Evolutionary conservation across 495 filamentous ascomycete species (phyloP), one percentile per base, ranked within the genome.

Genomic region (Margaritispora aquatica): DNA sequence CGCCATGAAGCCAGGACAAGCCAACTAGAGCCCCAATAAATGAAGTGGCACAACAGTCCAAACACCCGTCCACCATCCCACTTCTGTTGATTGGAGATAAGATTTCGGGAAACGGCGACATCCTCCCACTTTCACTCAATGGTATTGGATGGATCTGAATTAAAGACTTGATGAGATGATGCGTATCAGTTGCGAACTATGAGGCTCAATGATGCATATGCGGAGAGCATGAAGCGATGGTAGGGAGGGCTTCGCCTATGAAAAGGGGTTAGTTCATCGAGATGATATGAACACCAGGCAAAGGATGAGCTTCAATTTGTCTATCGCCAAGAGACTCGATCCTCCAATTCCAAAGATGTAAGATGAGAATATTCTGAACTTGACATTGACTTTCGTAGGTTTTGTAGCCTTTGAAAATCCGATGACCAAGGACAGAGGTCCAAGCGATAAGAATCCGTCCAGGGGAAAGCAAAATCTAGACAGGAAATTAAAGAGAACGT

Each of bases 41-140:
- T 58, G 10, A 10, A 26, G 13, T 27, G n/a, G 55, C 19, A 21
- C 34, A 20, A 36, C 27, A 46, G 57, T 23, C 57, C 53, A 29
- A 26, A 31, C 17, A 17, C 17, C 22, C 48, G n/a, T 49, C 49
- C 7, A 10, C 15, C 19, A 9, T 17, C 51, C 58, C 58, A 60
- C 58, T 51, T 49, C 48, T 49, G 58, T 50, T 54, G 58, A 60
- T 54, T 54, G 34, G 23, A 54, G 55, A 58, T 58, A 58, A 58
- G 55, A 24, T 23, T 49, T 13, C 58, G 58, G 58, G 54, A 13
- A 4, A 20, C 58, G 58, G 34, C 58, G 58, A 19, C 17, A 11
- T 26, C 58, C 58, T 52, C 38, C 7, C 17, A 44, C 7, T 44
- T 44, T n/a, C 7, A n/a, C 19, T 44, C 38, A 44, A 7, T 44